Conservation (phyloP, 2,329 filamentous ascomycete genomes). For the Pezicula carpinea region DNA sequence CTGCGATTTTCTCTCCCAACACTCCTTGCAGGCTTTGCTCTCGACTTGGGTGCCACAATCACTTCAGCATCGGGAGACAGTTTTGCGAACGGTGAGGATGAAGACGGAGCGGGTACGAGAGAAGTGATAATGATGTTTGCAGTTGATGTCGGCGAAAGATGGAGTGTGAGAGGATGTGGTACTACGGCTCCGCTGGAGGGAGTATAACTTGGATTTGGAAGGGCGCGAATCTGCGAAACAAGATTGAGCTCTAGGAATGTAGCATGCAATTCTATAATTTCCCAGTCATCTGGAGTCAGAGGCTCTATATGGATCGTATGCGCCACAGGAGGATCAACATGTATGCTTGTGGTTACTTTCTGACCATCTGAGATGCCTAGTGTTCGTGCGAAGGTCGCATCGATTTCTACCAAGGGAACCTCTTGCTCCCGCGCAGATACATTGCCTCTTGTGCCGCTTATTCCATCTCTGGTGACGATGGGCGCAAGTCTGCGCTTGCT, state of each 20-base stretch:
- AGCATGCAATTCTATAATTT: conserved; percentile 96
- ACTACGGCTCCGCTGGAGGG: conserved; percentile 45
- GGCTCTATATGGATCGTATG: conserved; percentile 98
- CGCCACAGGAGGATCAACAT: conserved; percentile 84
- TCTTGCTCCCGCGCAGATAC: conserved; percentile 67
- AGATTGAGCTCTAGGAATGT: conserved; percentile 94
- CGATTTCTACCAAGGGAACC: conserved; percentile 74
- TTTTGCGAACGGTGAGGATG: conserved; percentile 77
- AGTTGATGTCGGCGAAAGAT: conserved; percentile 91
- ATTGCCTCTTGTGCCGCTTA: conserved; percentile 54
- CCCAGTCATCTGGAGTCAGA: conserved; percentile 92
- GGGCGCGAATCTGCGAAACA: conserved; percentile 82
- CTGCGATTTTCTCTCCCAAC: conserved; percentile 70
- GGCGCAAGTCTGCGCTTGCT: conserved; percentile 78
- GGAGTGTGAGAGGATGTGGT: conserved; percentile 80
- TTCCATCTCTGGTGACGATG: conserved; percentile 69
- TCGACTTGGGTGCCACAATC: conserved; percentile 90
- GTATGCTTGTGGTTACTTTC: conserved; percentile 67
- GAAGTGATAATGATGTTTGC: conserved; percentile 86
- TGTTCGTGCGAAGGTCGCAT: conserved; percentile 74
- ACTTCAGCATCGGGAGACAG: conserved; percentile 93
- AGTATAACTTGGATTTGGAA: conserved; percentile 76
- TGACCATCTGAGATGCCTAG: conserved; percentile 77
- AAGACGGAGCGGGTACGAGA: conserved; percentile 67
- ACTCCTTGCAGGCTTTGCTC: conserved; percentile 62